Percentiles rank a stretch among this genome's conserved stretches.
phyloP scores from a whole-genome alignment of 352 stramenopile genomes.

The Pythium phragmiticola region DNA sequence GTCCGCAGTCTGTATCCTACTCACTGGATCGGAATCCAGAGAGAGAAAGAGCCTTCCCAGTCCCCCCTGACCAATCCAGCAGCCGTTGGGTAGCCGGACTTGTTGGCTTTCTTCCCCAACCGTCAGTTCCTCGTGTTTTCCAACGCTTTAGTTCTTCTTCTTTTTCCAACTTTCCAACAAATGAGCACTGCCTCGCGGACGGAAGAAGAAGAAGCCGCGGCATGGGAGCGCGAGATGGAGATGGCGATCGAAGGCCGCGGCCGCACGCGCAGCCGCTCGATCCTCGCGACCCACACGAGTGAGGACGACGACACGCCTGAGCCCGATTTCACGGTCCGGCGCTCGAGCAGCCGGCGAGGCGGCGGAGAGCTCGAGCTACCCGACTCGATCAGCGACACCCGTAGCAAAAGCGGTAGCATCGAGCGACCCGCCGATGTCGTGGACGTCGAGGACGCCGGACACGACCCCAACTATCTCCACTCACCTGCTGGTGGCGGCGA shows the following conservation, averaged over 20 bases:
- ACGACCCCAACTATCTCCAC: constrained; percentile 37
- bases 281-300: constrained; percentile 50
- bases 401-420: constrained; percentile 24
- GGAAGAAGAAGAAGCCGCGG: constrained; percentile 47
- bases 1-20: constrained; percentile 18
- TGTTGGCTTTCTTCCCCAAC: neutral
- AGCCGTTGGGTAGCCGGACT: neutral
- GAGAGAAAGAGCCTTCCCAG: neutral
- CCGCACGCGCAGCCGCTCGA: constrained; percentile 76
- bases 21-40: constrained; percentile 8
- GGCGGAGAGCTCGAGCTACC: constrained; percentile 14
- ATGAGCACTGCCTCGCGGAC: constrained; percentile 16
- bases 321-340: constrained; percentile 1
- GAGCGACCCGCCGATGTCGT: constrained; percentile 31
- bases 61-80: neutral
- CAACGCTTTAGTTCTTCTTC: neutral
- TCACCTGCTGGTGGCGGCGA: constrained; percentile 21
- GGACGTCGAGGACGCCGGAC: constrained; percentile 37
- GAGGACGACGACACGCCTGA: constrained; percentile 25
- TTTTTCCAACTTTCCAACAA: constrained; percentile 3
- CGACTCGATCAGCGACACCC: neutral
- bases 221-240: constrained; percentile 86
- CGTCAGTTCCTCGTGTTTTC: neutral
- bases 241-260: constrained; percentile 65
- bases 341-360: constrained; percentile 17